Evolutionary conservation across 495 filamentous ascomycete species (phyloP), one percentile per base, ranked within the genome.

Genomic region (Recurvomyces mirabilis): DNA sequence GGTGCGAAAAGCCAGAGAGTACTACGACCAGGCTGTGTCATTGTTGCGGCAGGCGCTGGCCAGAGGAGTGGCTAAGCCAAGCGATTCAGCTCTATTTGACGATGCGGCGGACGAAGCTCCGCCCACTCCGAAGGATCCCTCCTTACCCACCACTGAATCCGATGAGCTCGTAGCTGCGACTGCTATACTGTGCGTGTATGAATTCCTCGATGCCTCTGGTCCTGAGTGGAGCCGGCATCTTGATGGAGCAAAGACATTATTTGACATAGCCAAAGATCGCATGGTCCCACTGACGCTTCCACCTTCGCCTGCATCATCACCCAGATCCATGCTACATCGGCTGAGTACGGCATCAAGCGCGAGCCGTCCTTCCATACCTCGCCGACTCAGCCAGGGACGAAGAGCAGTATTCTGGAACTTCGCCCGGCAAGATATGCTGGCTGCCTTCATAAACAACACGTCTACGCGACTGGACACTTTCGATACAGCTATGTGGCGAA

Each of bases 341-440:
- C n/a, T n/a, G n/a, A n/a, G n/a, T n/a, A n/a, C n/a, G n/a, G n/a
- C n/a, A n/a, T n/a, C 45, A 52, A 14, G 19, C 26, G 10, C 35
- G 15, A n/a, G n/a, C n/a, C n/a, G n/a, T n/a, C n/a, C n/a, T n/a
- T n/a, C n/a, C n/a, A n/a, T n/a, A n/a, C n/a, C n/a, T n/a, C n/a
- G n/a, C 9, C 39, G 53, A 9, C 63, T 72, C 1, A 75, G 71
- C 1, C 73, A 71, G 54, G 73, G 74, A 4, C 65, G 75, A 3
- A 68, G 58, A 52, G 76, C 75, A 5, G 75, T 71, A 1, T 79
- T 79, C 54, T 79, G 76, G 76, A 78, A 78, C 49, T 77, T 78
- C 56, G 77, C 75, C 15, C 64, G 75, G 28, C 76, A 79, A 53
- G 76, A 79, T 53, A 75, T 78, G 60, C 62, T 81, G 7, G 70